Percentiles rank a stretch among this genome's conserved stretches.
These are phyloP conservation scores for Candida endomychidarum DNA, from an alignment of 805 yeast genomes.

Conservation along the genomic window DNA sequence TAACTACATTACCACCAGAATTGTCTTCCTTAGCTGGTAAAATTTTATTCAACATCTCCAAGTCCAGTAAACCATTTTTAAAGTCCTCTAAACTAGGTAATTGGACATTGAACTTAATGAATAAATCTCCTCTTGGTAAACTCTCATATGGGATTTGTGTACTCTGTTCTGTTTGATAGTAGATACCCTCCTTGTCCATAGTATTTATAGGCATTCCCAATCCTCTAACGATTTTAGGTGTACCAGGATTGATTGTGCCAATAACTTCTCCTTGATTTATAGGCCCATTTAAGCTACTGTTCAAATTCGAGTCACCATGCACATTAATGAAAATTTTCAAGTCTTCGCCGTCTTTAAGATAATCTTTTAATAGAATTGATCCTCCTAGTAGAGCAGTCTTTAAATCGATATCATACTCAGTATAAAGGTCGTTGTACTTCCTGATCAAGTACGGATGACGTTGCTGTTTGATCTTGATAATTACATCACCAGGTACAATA, in stretches of 20 bases:
- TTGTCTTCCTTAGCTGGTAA: conserved; percentile 18
- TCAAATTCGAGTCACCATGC: conserved; percentile 26
- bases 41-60: conserved; percentile 19
- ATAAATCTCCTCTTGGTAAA: conserved; percentile 35
- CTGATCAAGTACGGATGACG: conserved; percentile 41
- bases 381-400: conserved; percentile 63
- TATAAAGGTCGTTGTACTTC: conserved; percentile 43
- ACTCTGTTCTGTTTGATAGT: conserved; percentile 20
- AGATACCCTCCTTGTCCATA: conserved; percentile 23
- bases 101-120: conserved; percentile 38
- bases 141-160: conserved; percentile 12
- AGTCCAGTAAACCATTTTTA: conserved; percentile 20
- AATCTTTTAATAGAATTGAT: conserved; percentile 32
- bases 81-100: conserved; percentile 33
- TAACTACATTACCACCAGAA: neutral
- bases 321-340: conserved; percentile 33
- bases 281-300: conserved; percentile 17
- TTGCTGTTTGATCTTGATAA: conserved; percentile 50
- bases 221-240: conserved; percentile 48
- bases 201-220: conserved; percentile 62
- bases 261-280: conserved; percentile 45
- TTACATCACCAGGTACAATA: conserved; percentile 65
- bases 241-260: conserved; percentile 52
- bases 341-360: conserved; percentile 31
- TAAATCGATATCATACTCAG: conserved; percentile 48